These are phyloP conservation scores for Fusarium sp. DNA, from an alignment of 2,329 filamentous ascomycete species.

Conservation along the genomic window DNA sequence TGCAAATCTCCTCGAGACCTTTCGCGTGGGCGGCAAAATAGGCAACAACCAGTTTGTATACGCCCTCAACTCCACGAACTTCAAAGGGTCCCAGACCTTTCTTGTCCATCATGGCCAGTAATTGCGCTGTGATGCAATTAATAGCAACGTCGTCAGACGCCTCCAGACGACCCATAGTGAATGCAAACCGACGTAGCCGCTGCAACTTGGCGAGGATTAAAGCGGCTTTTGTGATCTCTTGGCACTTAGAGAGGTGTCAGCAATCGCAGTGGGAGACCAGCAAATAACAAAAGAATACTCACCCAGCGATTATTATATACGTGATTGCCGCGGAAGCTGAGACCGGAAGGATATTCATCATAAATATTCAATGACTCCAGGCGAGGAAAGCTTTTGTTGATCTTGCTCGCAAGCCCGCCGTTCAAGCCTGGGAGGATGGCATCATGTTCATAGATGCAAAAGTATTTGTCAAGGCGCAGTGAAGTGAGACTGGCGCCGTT, in stretches of 20 bases:
- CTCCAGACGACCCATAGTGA: no score
- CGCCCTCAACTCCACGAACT: neutral
- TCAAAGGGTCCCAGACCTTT: neutral
- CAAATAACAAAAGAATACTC: neutral
- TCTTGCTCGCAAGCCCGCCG: no score
- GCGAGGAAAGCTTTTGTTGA: neutral
- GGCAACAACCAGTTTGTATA: accelerated
- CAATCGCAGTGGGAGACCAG: no score
- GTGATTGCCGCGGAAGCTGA: accelerated
- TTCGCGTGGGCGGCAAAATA: neutral
- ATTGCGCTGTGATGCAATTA: no score
- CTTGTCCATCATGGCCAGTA: neutral
- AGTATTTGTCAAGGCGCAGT: neutral
- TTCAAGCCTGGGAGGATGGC: accelerated
- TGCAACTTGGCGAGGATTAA: no score
- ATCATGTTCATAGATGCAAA: no score
- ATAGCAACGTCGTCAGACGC: no score
- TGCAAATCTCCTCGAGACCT: neutral
- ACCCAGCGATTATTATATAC: accelerated
- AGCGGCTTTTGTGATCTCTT: no score
- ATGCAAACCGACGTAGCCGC: no score
- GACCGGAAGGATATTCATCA: no score
- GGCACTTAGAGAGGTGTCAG: no score
- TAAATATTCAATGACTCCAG: neutral
- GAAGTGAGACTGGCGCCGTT: neutral